A percentile compares a stretch with the other conserved stretches of the same genome.
Conservation (phyloP, 2,329 filamentous ascomycete genomes). For the Scedosporium boydii region DNA sequence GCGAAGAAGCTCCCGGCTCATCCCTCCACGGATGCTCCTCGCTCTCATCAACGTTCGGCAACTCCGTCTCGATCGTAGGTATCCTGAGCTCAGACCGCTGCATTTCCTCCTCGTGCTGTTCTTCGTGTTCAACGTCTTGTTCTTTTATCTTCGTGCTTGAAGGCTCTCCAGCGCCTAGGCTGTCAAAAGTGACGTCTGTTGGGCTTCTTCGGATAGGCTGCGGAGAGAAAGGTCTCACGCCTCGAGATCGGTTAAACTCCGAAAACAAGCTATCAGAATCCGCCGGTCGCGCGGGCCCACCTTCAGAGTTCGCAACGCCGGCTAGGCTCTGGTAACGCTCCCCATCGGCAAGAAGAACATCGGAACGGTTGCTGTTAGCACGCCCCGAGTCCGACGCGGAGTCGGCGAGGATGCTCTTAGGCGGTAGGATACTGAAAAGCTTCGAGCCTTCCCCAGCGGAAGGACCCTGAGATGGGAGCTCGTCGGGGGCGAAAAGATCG, state of each 20-base stretch:
- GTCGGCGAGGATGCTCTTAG: slow-evolving; percentile 54
- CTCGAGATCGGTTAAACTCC: slow-evolving; percentile 43
- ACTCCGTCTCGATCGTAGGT: slow-evolving; percentile 28
- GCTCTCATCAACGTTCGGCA: slow-evolving; percentile 20
- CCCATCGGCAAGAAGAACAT: slow-evolving; percentile 45
- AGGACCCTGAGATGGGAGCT: slow-evolving; percentile 14
- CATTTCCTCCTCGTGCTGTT: background rate
- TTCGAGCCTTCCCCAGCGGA: slow-evolving; percentile 24
- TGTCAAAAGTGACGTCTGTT: slow-evolving; percentile 5
- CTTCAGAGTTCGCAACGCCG: slow-evolving; percentile 27
- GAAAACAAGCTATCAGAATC: slow-evolving; percentile 44
- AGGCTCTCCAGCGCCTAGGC: background rate
- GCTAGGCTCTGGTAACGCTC: slow-evolving; percentile 50
- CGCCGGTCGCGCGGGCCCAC: slow-evolving; percentile 18
- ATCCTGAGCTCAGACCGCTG: slow-evolving; percentile 15
- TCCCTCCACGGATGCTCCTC: slow-evolving; percentile 16
- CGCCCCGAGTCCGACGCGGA: slow-evolving; percentile 27
- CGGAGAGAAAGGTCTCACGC: slow-evolving; percentile 50
- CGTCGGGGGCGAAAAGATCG: slow-evolving; percentile 47
- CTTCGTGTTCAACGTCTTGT: slow-evolving; percentile 9
- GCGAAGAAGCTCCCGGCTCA: slow-evolving; percentile 11
- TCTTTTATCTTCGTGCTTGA: background rate
- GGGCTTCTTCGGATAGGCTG: slow-evolving; percentile 25
- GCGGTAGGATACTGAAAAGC: slow-evolving; percentile 55
- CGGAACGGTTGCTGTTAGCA: slow-evolving; percentile 33